Base-by-base conservation (phyloP, 2,329 filamentous ascomycete genomes). In the Cordyceps cicadae region DNA sequence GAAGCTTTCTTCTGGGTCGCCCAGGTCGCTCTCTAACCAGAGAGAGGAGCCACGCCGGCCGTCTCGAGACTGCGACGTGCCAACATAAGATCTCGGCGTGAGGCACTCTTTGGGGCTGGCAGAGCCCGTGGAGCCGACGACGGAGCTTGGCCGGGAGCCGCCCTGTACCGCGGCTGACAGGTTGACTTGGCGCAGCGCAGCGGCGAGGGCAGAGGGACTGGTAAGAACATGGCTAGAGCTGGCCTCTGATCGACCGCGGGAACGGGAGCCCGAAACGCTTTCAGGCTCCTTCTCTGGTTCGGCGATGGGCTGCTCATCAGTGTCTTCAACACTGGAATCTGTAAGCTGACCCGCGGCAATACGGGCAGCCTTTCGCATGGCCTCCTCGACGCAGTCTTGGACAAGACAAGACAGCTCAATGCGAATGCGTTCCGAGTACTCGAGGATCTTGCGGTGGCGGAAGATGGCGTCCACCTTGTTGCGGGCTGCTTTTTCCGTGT, bases 371-470 rank as follows among this genome's bases (percentile, higher is more conserved):
- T 97, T 97, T 65, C 84, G 85, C 74, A 97, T 83, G 9, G 94
- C 94, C 63, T 91, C 92, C 63, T 95, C 88, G 57, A 99, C 96
- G 71, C 94, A 99, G 67, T 97, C 91, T 69, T 97, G 91, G 2
- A 99, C 93, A 62, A 97, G 81, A 29, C 95, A 84, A 32, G 93
- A 89, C 68, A 97, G 96, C 69, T 99, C 94, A 52, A 97, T 83
- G 4, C 95, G 89, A 64, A 99, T 96, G 37, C 95, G 87, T 75
- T 99, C 94, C 0, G 92, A 87, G 71, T 99, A 99, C 72, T 99
- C 94, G 37, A 99, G 87, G 55, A 97, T 96, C 67, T 88, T 87
- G 55, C 93, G 87, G 72, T 97, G 91, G 39, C 94, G 89, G 65
- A 95, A 86, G 7, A 97, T 90, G 5, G 93, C 90, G 68, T 99